Base-by-base conservation (phyloP, 176 grass and related monocot genomes). In the Microstegium vimineum region DNA sequence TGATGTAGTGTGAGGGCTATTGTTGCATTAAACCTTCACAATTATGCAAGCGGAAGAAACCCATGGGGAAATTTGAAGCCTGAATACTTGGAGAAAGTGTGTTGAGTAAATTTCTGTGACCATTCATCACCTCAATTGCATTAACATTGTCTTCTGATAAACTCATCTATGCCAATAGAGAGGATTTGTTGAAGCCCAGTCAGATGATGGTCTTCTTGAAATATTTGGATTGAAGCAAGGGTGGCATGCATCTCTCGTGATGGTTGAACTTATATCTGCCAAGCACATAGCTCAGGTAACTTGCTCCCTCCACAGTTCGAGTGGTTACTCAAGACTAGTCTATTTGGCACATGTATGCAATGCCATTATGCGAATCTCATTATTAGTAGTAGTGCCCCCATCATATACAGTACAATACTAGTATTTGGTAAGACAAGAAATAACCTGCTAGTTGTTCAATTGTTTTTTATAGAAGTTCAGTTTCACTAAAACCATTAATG, bases 151-250 rank as follows among this genome's bases (percentile, higher is more conserved):
- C 78, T 69, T 59, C 49, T 81, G 8, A 57, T 81, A 30, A 25
- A 69, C 62, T 59, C 81, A 10, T 79, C 30, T 79, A 26, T 83
- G 49, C n/a, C 34, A 60, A 86, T 77, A 99, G 96, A 90, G 75
- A 95, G 96, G 96, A 32, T 99, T 99, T 83, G 93, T 99, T 27
- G 91, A 99, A 81, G 96, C 96, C 43, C 92, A 95, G 3, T 85
- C 88, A 73, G 91, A 99, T 73, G 93, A 99, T 62, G 93, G 96
- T 36, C 91, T 99, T 76, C 96, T 99, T 16, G 96, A 99, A 90
- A 99, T 99, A 86, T 99, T 99, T 83, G 96, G 96, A 59, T 56
- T 99, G 54, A 99, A 99, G 88, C 96, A 99, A 91, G 96, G 96
- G 54, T 99, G 96, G 96, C 96, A 99, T 87, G 93, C 96, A 78